phyloP scores from a whole-genome alignment of 2,329 filamentous ascomycete genomes.

The Pseudomassariella vexata region DNA sequence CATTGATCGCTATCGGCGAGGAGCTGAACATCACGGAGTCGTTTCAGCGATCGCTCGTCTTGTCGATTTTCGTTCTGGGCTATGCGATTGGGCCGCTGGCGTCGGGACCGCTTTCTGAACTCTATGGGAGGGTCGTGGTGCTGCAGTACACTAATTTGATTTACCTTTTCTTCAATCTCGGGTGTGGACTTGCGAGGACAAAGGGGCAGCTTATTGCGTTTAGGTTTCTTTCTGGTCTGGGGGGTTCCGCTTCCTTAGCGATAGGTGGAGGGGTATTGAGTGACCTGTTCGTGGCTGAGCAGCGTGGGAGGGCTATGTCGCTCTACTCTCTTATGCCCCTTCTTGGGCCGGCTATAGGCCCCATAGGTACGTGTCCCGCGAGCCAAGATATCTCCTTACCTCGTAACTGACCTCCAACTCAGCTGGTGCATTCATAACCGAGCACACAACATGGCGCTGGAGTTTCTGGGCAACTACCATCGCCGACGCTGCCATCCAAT shows the following conservation, averaged over 20 bases:
- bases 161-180: slow-evolving; percentile 49
- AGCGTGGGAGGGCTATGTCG: slow-evolving; percentile 56
- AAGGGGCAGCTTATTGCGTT: slow-evolving; percentile 50
- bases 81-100: slow-evolving; percentile 47
- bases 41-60: slow-evolving; percentile 31
- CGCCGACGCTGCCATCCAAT: slow-evolving; percentile 53
- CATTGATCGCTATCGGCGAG: slow-evolving; percentile 41
- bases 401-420: background rate
- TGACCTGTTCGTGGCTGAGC: slow-evolving; percentile 49
- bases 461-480: slow-evolving; percentile 65
- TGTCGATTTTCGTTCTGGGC: slow-evolving; percentile 50
- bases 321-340: slow-evolving; percentile 60
- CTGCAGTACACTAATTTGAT: slow-evolving; percentile 47
- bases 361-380: slow-evolving; percentile 32
- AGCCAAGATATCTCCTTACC: background rate
- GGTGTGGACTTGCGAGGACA: slow-evolving; percentile 49
- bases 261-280: slow-evolving; percentile 24
- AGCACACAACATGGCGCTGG: slow-evolving; percentile 67
- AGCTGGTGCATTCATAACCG: slow-evolving; percentile 58
- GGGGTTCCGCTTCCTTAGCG: slow-evolving; percentile 49
- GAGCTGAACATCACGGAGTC: slow-evolving; percentile 46
- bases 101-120: slow-evolving; percentile 46
- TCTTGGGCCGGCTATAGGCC: slow-evolving; percentile 60
- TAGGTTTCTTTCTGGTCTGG: slow-evolving; percentile 52
- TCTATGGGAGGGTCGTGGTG: slow-evolving; percentile 49